Base-by-base conservation (phyloP, 768 basidiomycete genomes). In the Pisolithus microcarpus region DNA sequence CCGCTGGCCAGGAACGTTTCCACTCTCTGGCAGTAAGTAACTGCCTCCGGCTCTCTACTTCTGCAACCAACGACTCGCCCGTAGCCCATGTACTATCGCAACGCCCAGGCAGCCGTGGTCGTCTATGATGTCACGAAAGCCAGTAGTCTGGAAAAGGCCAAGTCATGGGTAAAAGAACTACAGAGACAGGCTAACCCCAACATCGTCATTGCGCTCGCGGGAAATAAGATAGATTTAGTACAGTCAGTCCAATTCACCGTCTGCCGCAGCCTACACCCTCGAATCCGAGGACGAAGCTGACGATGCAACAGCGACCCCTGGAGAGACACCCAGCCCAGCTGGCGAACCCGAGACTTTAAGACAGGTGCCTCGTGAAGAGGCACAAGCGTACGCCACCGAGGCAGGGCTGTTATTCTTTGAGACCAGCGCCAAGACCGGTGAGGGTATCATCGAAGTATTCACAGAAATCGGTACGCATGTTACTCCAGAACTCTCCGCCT, bases 101-200 rank as follows among this genome's bases (percentile, higher is more conserved):
- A 98, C 62, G 92, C 95, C 7, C 91, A 94, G 67, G 94, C 95
- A 4, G 95, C 95, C 30, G 93, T 98, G 38, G 96, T 99, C 8
- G 95, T 98, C 18, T 98, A 97, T 68, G 96, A 98, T 66, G 84
- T 98, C 50, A 98, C 95, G 46, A 96, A 97, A 70, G 88, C 91
- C 42, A 80, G 87, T 51, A 95, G 92, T 62, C 77, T 99, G 52
- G 95, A 98, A 69, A 98, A 98, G 69, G 96, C 96, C 49, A 97
- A 98, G 75, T 92, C 94, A 28, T 99, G 96, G 96, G 93, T 99
- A 52, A 97, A 96, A 74, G 96, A 99, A 70, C 78, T 99, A 21
- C 96, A 99, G 67, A 83, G 96, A 57, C 96, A 99, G 65, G 96
- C 96, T 21, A 96, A 97, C 66, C 94, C 95, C 34, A 98, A 98